A percentile compares a stretch with the other conserved stretches of the same genome.
Conservation (phyloP, 306 rosid species). For the Dryas alaskensis region DNA sequence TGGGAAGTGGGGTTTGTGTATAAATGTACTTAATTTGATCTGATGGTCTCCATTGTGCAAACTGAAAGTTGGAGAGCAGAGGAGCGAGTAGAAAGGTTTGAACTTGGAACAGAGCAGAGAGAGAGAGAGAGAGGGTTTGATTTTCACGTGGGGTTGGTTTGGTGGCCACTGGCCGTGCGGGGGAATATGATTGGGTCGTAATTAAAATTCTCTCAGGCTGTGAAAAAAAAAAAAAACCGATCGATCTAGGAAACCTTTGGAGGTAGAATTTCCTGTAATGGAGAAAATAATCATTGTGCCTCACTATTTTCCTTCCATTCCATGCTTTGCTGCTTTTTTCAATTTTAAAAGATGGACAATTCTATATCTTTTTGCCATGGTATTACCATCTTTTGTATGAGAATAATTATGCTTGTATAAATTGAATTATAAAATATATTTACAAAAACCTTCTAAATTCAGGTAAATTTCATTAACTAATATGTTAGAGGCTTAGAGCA, state of each 20-base stretch:
- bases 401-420: too few relatives aligned
- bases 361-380: neutral
- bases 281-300: slow-evolving; percentile 33
- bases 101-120: neutral
- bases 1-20: slow-evolving; percentile 19
- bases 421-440: too few relatives aligned
- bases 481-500: too few relatives aligned
- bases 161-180: slow-evolving; percentile 30
- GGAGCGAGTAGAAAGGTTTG: neutral
- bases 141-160: slow-evolving; percentile 36
- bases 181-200: slow-evolving; percentile 41
- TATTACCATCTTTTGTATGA: neutral
- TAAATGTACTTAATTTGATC: slow-evolving; percentile 16
- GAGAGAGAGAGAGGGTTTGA: neutral
- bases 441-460: too few relatives aligned
- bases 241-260: slow-evolving; percentile 16
- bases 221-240: slow-evolving; percentile 11
- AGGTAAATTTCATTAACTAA: too few relatives aligned
- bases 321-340: slow-evolving; percentile 6
- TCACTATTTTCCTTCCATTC: slow-evolving; percentile 9
- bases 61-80: slow-evolving; percentile 21
- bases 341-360: slow-evolving; percentile 1
- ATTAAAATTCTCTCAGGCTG: slow-evolving; percentile 39
- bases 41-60: slow-evolving; percentile 20
- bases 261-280: slow-evolving; percentile 27